A percentile compares a stretch with the other conserved stretches of the same genome.
Conservation (phyloP, 2,329 filamentous ascomycete genomes). For the Cordyceps pruinosa region DNA sequence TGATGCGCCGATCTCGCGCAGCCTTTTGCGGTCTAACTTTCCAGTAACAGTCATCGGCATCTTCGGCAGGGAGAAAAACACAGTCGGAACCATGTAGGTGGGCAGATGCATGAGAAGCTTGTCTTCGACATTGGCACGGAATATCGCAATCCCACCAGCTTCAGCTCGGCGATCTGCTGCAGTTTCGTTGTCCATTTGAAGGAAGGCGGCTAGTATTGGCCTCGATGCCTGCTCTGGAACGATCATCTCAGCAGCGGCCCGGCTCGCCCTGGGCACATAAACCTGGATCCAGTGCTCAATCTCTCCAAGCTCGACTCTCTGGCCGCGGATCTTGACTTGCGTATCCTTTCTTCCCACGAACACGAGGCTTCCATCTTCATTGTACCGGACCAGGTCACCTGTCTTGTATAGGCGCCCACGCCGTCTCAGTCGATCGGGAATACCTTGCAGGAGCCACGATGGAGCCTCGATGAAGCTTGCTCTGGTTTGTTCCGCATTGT, state of each 20-base stretch:
- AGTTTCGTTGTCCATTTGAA: not conserved
- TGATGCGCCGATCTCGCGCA: not conserved
- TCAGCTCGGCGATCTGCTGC: too few relatives aligned
- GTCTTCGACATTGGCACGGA: not conserved
- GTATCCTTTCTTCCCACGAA: not conserved
- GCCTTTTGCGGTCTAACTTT: not conserved
- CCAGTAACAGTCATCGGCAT: not conserved
- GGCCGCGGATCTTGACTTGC: not conserved
- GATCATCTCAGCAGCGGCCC: not conserved
- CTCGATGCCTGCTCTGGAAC: not conserved
- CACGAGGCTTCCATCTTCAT: not conserved
- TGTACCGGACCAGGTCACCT: constrained; percentile 8
- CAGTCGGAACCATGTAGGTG: not conserved
- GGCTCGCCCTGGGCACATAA: not conserved
- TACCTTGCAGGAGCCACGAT: constrained; percentile 14
- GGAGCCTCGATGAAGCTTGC: constrained; percentile 21
- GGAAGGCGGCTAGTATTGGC: not conserved
- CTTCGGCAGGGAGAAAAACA: not conserved
- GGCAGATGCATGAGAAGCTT: not conserved
- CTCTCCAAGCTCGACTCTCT: not conserved
- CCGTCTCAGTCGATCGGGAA: not conserved
- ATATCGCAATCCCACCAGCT: too few relatives aligned
- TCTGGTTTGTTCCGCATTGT: constrained; percentile 27
- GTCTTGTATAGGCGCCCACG: constrained; percentile 1
- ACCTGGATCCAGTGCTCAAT: not conserved